Base-by-base conservation (phyloP, 345 rosid genomes). In the Eucalyptus marginata region DNA sequence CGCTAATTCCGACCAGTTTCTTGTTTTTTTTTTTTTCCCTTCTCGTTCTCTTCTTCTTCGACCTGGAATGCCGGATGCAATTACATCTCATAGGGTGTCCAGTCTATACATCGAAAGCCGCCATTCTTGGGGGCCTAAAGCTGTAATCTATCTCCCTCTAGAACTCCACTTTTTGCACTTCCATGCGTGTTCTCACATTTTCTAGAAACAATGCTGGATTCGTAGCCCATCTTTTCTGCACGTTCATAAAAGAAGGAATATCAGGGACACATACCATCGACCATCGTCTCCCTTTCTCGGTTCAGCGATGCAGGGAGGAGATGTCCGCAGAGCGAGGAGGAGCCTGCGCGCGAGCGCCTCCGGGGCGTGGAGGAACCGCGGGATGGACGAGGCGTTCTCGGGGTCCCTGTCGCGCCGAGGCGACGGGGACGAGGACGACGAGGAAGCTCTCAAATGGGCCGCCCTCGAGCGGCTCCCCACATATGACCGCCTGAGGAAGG, bases 391-490 rank as follows among this genome's bases (percentile, higher is more conserved):
- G 3, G 94, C 68, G 14, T 94, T 93, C 79, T 93, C 95, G 31
- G 86, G 87, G 88, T 94, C 96, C 15, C 89, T 87, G 8, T 89
- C 88, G 4, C 79, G 93, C 56, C 84, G 84, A 76, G 47, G 93
- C 33, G 92, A 91, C 8, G 95, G 92, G 86, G 94, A 91, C 5
- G 95, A 92, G 13, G 81, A 90, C 68, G 95, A 95, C 56, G 95
- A 20, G 85, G 95, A 94, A 51, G 95, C 95, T 49, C 91, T 95
- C 31, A 91, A 87, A 71, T 95, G 95, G 95, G 95, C 96, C 7
- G 96, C 95, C 15, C 90, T 95, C 6, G 95, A 95, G 92, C 93
- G 84, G 90, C 91, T 95, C 25, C 96, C 96, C 1, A 95, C 96
- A 24, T 90, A 79, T 46, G 90, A 90, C 71, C 92, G 96, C n/a